A percentile compares a stretch with the other conserved stretches of the same genome.
Conservation (phyloP, 345 rosid species). For the Arabis hirsuta region DNA sequence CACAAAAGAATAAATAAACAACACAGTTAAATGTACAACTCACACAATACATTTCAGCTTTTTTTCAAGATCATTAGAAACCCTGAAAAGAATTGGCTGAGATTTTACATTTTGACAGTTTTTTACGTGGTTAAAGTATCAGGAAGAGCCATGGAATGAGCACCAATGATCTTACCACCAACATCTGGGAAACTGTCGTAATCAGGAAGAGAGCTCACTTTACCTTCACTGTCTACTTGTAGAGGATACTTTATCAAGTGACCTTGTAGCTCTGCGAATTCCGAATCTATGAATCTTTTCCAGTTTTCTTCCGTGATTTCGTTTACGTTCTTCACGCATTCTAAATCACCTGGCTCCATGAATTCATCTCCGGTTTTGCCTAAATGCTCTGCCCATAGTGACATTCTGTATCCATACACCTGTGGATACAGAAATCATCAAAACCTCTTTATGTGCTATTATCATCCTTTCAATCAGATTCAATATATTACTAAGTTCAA, state of each 20-base stretch:
- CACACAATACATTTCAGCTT: constrained; percentile 31
- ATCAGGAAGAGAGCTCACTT: constrained; percentile 60
- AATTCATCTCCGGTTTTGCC: constrained; percentile 51
- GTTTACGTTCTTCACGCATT: constrained; percentile 69
- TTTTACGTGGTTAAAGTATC: constrained; percentile 73
- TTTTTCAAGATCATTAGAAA: neutral
- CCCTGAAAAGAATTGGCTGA: neutral
- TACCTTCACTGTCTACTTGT: constrained; percentile 61
- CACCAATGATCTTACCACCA: constrained; percentile 83
- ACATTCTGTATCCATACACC: constrained; percentile 92
- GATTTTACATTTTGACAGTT: constrained; percentile 8
- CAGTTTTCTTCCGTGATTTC: constrained; percentile 66
- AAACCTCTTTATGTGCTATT: neutral
- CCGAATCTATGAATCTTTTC: constrained; percentile 50
- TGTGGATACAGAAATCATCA: constrained; percentile 36
- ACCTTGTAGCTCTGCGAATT: constrained; percentile 57
- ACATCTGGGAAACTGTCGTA: constrained; percentile 79
- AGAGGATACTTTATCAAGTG: constrained; percentile 89
- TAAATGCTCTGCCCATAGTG: constrained; percentile 94
- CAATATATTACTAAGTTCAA: neutral
- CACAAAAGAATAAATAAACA: constrained; percentile 36
- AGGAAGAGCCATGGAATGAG: constrained; percentile 56
- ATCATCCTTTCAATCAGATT: neutral
- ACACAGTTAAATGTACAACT: constrained; percentile 43
- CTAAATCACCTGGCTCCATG: constrained; percentile 58